Conservation (phyloP, 768 basidiomycete species). For the Sarcomyxa edulis region DNA sequence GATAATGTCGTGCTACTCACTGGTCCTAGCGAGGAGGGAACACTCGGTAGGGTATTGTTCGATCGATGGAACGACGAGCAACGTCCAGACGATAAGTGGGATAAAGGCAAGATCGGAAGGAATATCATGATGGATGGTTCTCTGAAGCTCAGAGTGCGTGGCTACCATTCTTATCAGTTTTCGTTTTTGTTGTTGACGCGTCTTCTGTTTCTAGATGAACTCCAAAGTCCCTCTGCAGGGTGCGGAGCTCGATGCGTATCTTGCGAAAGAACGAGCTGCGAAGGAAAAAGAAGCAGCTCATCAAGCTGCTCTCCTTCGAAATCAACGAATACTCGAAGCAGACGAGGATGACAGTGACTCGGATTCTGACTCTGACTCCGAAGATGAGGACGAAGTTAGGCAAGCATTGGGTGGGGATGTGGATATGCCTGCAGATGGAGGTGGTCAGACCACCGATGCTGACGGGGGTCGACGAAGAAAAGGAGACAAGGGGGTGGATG, state of each 20-base stretch:
- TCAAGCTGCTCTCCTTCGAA: conserved; percentile 77
- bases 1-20: conserved; percentile 90
- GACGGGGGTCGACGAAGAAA: conserved; percentile 30
- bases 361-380: conserved; percentile 61
- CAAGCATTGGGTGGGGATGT: conserved; percentile 50
- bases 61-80: conserved; percentile 85
- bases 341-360: conserved; percentile 85
- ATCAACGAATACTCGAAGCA: conserved; percentile 87
- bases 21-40: conserved; percentile 70
- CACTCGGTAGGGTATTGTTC: conserved; percentile 74
- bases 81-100: conserved; percentile 78
- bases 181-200: conserved; percentile 2
- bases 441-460: conserved; percentile 14
- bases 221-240: conserved; percentile 89
- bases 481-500: conserved; percentile 43
- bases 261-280: conserved; percentile 66
- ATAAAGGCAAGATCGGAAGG: conserved; percentile 83
- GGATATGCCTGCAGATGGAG: conserved; percentile 34
- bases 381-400: conserved; percentile 61
- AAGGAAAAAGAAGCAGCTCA: conserved; percentile 86
- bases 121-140: conserved; percentile 77
- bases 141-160: conserved; percentile 58
- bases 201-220: conserved; percentile 53
- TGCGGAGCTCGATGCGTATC: conserved; percentile 76
- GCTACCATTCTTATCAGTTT: background rate